Evolutionary conservation across 192 early-diverging fungal genomes (phyloP), one percentile per base, ranked within the genome.

Genomic region (Coemansia sp.): DNA sequence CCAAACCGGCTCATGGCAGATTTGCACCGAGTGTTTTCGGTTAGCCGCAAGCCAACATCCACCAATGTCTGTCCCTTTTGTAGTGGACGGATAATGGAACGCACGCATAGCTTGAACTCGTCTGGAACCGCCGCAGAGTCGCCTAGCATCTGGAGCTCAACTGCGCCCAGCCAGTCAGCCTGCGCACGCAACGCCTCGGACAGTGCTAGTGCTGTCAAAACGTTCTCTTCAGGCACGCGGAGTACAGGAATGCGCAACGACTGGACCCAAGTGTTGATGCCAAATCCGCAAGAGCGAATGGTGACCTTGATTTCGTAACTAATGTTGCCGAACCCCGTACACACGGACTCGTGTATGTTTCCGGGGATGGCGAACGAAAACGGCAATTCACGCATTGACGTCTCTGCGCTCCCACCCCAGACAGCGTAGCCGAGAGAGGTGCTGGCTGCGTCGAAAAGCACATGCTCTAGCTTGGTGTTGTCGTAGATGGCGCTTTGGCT

Each of bases 111-210:
- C 37, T 60, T 76, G 31, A 68, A 62, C 14, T 82, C 69, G 61
- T 76, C 74, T 6, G 66, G 45, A 38, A 75, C 42, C 3, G 79
- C 63, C 12, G 42, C 65, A 8, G 66, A 57, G 67, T 73, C 74
- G 44, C 71, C 63, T 0, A 74, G 55, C 12, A 82, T 59, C 53
- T 70, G 74, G 7, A 82, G 79, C 68, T 68, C 65, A 14, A 82
- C 71, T 6, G 74, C 68, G 17, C 68, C 79, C 15, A 82, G 62
- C 79, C 79, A 82, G 64, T 82, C 74, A 12, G 74, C 70, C 55
- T 70, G 74, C 64, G 70, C 65, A 15, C 66, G 62, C 61, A 82
- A 50, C 1, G 74, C 44, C 5, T 76, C 74, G 8, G 67, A 29
- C 3, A 73, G 65, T 2, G 57, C 31, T 36, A 71, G 21, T 9